Evolutionary conservation across 768 basidiomycete species (phyloP).

Genomic region (Kwoniella bestiolae): DNA sequence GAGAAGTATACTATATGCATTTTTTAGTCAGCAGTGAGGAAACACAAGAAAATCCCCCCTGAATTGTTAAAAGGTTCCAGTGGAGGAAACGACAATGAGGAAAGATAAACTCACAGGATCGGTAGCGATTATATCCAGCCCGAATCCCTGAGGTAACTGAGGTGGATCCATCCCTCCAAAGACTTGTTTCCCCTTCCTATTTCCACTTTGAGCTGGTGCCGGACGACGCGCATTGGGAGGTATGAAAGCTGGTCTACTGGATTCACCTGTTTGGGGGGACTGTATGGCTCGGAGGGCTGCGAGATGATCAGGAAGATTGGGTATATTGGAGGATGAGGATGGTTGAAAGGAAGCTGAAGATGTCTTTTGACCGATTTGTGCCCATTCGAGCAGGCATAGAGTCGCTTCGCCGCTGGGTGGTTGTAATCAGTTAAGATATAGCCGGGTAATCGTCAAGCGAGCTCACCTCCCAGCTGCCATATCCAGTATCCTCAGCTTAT

Average conservation of each 20-base stretch:
- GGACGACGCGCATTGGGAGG: constrained; percentile 45
- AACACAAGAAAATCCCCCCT: too few species aligned
- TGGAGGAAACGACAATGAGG: too few species aligned
- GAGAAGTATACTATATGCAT: constrained; percentile 64
- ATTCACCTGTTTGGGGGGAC: constrained; percentile 18
- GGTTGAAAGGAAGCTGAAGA: not conserved
- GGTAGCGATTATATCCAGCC: constrained; percentile 52
- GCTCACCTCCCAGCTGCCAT: constrained; percentile 63
- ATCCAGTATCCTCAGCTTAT: constrained; percentile 62
- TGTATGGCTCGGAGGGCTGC: constrained; percentile 34
- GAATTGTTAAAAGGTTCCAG: too few species aligned
- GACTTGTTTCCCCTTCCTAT: constrained; percentile 1
- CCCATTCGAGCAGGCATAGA: constrained; percentile 68
- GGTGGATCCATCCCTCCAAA: constrained; percentile 17
- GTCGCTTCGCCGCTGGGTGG: constrained; percentile 69
- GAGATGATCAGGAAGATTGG: constrained; percentile 26
- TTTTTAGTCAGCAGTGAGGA: not conserved
- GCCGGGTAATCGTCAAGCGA: too few species aligned
- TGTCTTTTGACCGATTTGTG: not conserved
- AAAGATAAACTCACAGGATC: constrained; percentile 62
- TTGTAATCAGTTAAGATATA: not conserved
- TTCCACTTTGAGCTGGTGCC: not conserved
- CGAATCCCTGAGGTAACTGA: constrained; percentile 14
- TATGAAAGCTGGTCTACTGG: constrained; percentile 56
- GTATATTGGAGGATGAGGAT: constrained; percentile 11